Base-by-base conservation (phyloP, 2,329 filamentous ascomycete genomes). In the Periconia sp. region DNA sequence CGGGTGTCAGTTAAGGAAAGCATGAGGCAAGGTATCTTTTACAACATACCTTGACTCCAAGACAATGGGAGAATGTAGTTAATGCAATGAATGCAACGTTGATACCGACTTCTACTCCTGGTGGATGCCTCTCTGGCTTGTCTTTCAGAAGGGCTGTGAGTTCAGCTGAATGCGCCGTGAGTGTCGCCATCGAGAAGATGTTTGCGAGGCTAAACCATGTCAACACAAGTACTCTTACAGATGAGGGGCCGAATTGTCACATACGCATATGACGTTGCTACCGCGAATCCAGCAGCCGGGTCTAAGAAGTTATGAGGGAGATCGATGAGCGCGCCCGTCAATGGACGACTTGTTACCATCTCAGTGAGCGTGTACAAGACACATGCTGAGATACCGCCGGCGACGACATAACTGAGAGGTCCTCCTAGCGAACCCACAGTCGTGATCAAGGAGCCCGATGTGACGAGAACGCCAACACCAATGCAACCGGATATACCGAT, bases 401-500 rank as follows among this genome's bases (percentile, higher is more conserved):
- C 56, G 23, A 61, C 34, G 2, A 56, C 35, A 50, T 61, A 59
- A 35, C 52, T 54, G 9, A 61, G 22, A 10, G 56, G 40, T 16
- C 46, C 57, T 29, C 57, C 57, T 2, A 59, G 34, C 9, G 56
- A 57, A 4, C 57, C 57, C 13, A 50, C 45, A 3, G 47, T 56
- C 5, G 57, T 32, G 29, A 60, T 52, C 2, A 59, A 33, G 11
- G 49, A 36, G 12, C 57, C 53, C 0, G 49, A 54, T 1, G 41
- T 52, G 23, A 60, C 46, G 30, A 60, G 56, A 9, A 60, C 44
- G 2, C 57, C 54, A 8, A 40, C 56, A 2, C 57, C 57, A 17
- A 61, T 45, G 28, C 48, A 52, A 5, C 54, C 56, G 8, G 56
- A 59, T 13, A 61, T 56, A 17, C 57, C 57, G 37, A 61, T 61